Conservation (phyloP, 148 eudicot species). For the Limonium bicolor region DNA sequence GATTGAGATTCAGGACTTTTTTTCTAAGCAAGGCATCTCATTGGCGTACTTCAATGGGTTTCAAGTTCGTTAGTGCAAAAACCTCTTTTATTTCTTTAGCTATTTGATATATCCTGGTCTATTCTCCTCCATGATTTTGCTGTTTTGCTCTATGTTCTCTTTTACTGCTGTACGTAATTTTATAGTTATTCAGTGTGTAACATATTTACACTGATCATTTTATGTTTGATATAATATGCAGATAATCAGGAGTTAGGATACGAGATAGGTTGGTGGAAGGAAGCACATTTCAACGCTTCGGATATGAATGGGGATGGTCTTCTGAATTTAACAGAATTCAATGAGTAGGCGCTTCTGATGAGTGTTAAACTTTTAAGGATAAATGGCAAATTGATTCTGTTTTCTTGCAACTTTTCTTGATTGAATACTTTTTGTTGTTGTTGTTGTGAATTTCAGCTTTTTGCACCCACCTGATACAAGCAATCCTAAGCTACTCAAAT, state of each 20-base stretch:
- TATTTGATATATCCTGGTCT: no score
- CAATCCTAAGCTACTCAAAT: constrained; percentile 56
- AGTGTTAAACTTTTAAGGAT: background rate
- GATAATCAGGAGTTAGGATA: constrained; percentile 58
- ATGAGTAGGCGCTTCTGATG: constrained; percentile 46
- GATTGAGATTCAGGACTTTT: no score
- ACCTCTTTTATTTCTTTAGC: no score
- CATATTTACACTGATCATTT: background rate
- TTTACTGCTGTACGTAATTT: background rate
- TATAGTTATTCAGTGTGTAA: background rate
- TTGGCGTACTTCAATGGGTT: no score
- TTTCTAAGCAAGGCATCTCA: no score
- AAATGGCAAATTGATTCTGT: no score
- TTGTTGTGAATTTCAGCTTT: constrained; percentile 34
- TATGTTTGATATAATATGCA: constrained; percentile 14
- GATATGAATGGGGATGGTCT: constrained; percentile 72
- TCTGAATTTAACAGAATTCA: constrained; percentile 73
- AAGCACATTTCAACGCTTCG: constrained; percentile 91
- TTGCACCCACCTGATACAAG: constrained; percentile 74
- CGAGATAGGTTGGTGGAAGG: constrained; percentile 98
- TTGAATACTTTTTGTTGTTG: background rate
- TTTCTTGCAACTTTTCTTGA: background rate
- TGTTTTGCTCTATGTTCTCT: no score
- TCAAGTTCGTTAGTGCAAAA: no score
- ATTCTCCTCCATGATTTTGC: no score